phyloP scores from a whole-genome alignment of 2,329 filamentous ascomycete species.

The Elsinoe arachidis region DNA sequence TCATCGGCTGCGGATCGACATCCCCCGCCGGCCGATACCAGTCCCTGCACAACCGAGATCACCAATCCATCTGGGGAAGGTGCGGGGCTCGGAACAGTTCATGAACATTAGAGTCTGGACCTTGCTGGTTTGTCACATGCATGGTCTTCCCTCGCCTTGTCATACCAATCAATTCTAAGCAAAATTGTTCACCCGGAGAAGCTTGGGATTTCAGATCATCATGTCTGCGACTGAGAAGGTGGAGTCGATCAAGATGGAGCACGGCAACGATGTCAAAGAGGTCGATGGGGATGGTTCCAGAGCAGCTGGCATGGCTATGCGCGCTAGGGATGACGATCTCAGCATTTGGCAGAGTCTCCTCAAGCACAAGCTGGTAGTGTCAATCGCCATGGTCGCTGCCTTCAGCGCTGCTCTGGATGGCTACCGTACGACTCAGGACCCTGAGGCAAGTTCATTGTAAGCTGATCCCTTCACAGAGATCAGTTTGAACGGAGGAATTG shows the following conservation, averaged over 20 bases:
- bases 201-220: not conserved
- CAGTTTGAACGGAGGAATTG: conserved; percentile 32
- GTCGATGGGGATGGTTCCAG: not conserved
- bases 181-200: too few species aligned
- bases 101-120: not conserved
- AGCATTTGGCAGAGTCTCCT: conserved; percentile 31
- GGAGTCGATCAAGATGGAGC: not conserved
- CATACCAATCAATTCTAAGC: not conserved
- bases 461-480: conserved; percentile 21
- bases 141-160: not conserved
- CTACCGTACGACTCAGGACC: conserved; percentile 25
- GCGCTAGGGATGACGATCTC: conserved; percentile 27
- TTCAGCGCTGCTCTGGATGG: conserved; percentile 37
- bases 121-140: not conserved
- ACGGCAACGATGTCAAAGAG: not conserved
- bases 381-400: conserved; percentile 34
- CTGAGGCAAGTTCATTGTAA: conserved; percentile 18
- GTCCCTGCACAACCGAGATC: conserved; percentile 3
- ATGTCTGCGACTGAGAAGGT: not conserved
- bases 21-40: not conserved
- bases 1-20: not conserved
- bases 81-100: not conserved
- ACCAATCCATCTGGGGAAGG: conserved; percentile 1
- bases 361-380: conserved; percentile 29
- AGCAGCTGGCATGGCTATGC: not conserved